These are phyloP conservation scores for Pisolithus albus DNA, from an alignment of 768 basidiomycete species.

Conservation along the genomic window DNA sequence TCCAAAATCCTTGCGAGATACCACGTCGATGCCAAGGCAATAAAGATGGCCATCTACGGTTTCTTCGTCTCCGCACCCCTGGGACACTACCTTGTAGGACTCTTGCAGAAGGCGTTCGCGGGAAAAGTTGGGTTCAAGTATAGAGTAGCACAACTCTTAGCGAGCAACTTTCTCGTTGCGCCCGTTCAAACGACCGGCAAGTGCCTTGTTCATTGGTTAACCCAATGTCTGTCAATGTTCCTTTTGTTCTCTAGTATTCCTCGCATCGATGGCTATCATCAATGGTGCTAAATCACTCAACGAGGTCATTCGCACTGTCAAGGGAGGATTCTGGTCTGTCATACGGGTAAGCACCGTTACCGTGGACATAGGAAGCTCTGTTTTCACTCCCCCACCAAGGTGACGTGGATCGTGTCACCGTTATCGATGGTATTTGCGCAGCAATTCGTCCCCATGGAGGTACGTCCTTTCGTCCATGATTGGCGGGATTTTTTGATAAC, in stretches of 20 bases:
- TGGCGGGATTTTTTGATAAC: background rate
- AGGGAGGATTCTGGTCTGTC: slow-evolving; percentile 66
- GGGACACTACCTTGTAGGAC: slow-evolving; percentile 64
- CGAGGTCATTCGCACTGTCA: slow-evolving; percentile 61
- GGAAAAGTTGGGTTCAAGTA: slow-evolving; percentile 60
- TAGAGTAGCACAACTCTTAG: slow-evolving; percentile 66
- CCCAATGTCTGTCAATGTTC: background rate
- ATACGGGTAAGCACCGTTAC: slow-evolving; percentile 46
- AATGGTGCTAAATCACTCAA: slow-evolving; percentile 66
- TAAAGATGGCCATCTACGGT: slow-evolving; percentile 83
- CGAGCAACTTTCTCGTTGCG: slow-evolving; percentile 68
- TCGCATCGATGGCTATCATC: slow-evolving; percentile 78
- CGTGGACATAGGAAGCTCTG: background rate
- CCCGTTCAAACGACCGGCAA: slow-evolving; percentile 67
- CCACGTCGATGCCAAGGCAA: slow-evolving; percentile 61
- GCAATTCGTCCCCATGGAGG: slow-evolving; percentile 71
- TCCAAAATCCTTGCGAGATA: slow-evolving; percentile 45
- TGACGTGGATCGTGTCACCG: slow-evolving; percentile 77
- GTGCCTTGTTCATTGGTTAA: slow-evolving; percentile 14
- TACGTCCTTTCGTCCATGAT: slow-evolving; percentile 23
- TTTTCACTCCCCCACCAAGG: slow-evolving; percentile 33
- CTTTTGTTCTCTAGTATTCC: slow-evolving; percentile 42
- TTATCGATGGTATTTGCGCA: slow-evolving; percentile 70
- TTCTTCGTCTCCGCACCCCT: slow-evolving; percentile 80
- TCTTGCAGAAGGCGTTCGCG: slow-evolving; percentile 68